These are phyloP conservation scores for Jasminum sambac DNA, from an alignment of 257 asterid genomes.

Conservation along the genomic window DNA sequence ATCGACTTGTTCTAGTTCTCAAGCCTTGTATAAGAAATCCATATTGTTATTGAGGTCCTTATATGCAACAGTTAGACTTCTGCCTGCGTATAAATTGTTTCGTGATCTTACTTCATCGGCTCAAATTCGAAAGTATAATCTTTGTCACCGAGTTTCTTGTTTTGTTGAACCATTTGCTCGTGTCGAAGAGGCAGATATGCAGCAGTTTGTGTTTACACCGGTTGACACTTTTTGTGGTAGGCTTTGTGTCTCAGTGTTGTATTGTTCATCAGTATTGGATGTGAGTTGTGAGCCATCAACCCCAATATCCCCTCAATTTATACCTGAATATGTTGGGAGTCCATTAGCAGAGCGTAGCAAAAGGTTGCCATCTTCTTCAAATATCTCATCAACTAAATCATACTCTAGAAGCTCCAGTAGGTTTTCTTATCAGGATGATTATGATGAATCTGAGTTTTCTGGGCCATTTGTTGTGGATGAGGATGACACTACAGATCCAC, in stretches of 20 bases:
- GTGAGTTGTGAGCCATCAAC: conserved; percentile 76
- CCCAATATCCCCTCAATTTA: conserved; percentile 74
- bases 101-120: conserved; percentile 76
- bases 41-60: conserved; percentile 73
- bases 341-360: conserved; percentile 87
- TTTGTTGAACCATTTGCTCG: conserved; percentile 81
- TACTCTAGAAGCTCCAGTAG: conserved; percentile 67
- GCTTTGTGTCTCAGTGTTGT: conserved; percentile 80
- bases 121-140: conserved; percentile 56
- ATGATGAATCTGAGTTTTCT: conserved; percentile 64
- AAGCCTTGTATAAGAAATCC: conserved; percentile 63
- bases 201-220: conserved; percentile 66
- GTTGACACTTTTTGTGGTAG: conserved; percentile 81
- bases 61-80: conserved; percentile 68
- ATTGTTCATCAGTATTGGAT: conserved; percentile 61
- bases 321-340: conserved; percentile 86
- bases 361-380: conserved; percentile 56
- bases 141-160: conserved; percentile 72
- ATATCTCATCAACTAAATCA: conserved; percentile 59
- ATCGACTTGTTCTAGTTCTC: conserved; percentile 50
- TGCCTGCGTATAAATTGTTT: conserved; percentile 84
- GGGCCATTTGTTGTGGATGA: conserved; percentile 80
- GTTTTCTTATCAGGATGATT: conserved; percentile 70
- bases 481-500: conserved; percentile 55
- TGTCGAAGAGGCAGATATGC: conserved; percentile 85